Conservation (phyloP, 2,329 filamentous ascomycete species). For the Fusarium dlaminii region DNA sequence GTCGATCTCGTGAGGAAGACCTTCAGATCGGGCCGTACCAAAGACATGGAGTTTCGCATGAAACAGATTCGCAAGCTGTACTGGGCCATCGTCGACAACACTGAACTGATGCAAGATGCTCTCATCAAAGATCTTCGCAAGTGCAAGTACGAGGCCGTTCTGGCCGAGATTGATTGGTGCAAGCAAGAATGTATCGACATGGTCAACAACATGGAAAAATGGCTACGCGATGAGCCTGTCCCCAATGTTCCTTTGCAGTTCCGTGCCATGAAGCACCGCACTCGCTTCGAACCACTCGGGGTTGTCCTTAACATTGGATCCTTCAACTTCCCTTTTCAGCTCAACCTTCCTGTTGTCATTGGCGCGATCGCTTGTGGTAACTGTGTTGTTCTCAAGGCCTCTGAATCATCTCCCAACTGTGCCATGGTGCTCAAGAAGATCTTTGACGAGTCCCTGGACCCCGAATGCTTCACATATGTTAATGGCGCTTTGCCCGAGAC, state of each 20-base stretch:
- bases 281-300: slow-evolving; percentile 89
- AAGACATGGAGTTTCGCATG: slow-evolving; percentile 81
- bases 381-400: slow-evolving; percentile 90
- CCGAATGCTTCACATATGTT: slow-evolving; percentile 77
- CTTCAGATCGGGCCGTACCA: slow-evolving; percentile 84
- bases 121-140: slow-evolving; percentile 83
- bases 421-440: slow-evolving; percentile 85
- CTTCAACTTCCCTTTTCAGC: slow-evolving; percentile 92
- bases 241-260: slow-evolving; percentile 75
- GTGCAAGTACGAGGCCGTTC: slow-evolving; percentile 75
- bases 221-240: slow-evolving; percentile 83
- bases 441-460: slow-evolving; percentile 79
- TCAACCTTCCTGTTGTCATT: slow-evolving; percentile 80
- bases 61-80: slow-evolving; percentile 93
- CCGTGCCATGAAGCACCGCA: slow-evolving; percentile 74
- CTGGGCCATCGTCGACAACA: slow-evolving; percentile 87
- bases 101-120: slow-evolving; percentile 76
- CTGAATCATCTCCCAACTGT: slow-evolving; percentile 79
- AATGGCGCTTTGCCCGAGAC: slow-evolving; percentile 86
- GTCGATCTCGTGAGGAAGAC: slow-evolving; percentile 70
- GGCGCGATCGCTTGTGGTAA: slow-evolving; percentile 94
- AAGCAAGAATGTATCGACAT: slow-evolving; percentile 84
- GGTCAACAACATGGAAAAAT: slow-evolving; percentile 80
- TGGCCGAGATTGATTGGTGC: slow-evolving; percentile 81
- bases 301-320: slow-evolving; percentile 86